Conservation (phyloP, 495 filamentous ascomycete genomes). For the Tuber microsphaerosporum region DNA sequence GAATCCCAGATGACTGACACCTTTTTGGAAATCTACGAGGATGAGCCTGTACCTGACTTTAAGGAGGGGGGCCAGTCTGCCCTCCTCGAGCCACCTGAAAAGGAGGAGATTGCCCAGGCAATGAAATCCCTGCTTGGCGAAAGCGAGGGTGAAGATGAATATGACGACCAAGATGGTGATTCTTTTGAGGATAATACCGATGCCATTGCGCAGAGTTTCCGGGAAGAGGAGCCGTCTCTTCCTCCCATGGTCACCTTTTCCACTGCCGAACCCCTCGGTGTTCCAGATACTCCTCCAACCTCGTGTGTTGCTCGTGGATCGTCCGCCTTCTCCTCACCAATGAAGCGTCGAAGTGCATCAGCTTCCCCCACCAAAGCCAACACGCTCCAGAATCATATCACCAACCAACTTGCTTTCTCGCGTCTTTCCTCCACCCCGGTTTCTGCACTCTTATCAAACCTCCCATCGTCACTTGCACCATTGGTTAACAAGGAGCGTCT, state of each 20-base stretch:
- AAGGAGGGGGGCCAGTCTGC: conserved; percentile 17
- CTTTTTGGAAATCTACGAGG: conserved; percentile 53
- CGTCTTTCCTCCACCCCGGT: conserved; percentile 88
- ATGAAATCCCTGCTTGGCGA: conserved; percentile 32
- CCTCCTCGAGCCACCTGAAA: conserved; percentile 14
- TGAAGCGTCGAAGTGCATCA: conserved; percentile 41
- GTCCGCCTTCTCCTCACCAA: conserved; percentile 30
- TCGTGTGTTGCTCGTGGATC: conserved; percentile 16
- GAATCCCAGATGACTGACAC: conserved; percentile 40
- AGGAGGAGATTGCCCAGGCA: conserved; percentile 46
- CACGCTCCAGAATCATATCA: conserved; percentile 65
- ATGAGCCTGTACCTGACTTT: conserved; percentile 45
- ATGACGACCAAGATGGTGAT: conserved; percentile 42
- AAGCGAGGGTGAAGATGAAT: conserved; percentile 27
- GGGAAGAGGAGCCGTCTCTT: conserved; percentile 27
- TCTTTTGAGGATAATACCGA: conserved; percentile 54
- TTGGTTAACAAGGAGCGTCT: conserved; percentile 55
- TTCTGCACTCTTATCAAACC: conserved; percentile 74
- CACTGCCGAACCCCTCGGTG: conserved; percentile 33
- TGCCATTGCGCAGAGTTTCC: conserved; percentile 31
- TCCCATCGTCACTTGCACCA: conserved; percentile 59
- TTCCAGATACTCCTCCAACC: conserved; percentile 27
- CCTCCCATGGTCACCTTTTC: conserved; percentile 37
- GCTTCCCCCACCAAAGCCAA: conserved; percentile 43
- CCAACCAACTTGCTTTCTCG: conserved; percentile 94